Base-by-base conservation (phyloP, 2,329 filamentous ascomycete species). In the Apiospora hydei region DNA sequence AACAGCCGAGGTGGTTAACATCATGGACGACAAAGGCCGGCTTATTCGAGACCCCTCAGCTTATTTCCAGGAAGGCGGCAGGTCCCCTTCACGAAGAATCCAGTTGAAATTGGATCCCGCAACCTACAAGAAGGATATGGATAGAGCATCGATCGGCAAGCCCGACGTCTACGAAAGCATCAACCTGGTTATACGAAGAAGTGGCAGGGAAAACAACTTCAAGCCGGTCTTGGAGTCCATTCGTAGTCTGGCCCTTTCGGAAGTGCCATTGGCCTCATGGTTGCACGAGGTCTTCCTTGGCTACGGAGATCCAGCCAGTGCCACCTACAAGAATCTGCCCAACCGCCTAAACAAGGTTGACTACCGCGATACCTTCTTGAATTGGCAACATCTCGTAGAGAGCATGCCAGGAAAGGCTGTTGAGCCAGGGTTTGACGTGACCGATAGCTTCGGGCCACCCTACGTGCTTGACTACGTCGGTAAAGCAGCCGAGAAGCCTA, bases 201-300 rank as follows among this genome's bases (percentile, higher is more conserved):
- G 90, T 80, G 92, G 94, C 41, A 88, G 95, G 73, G 96, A 99
- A 82, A 99, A 99, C 84, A 99, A 99, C 82, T 99, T 99, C 86
- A 97, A 94, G 79, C 91, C 95, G 13, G 92, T 99, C 13, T 86
- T 99, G 47, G 94, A 98, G 77, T 98, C 95, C 0, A 97, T 99
- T 79, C 94, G 93, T 78, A 93, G 90, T 75, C 88, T 99, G 43
- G 93, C 94, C 1, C 86, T 97, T 46, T 95, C 95, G 0, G 94
- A 97, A 77, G 91, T 96, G 26, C 93, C 94, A 8, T 87, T 98
- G 70, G 95, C 96, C 18, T 89, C 92, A 2, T 99, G 96, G 96
- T 87, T 99, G 61, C 94, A 98, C 78, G 96, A 98, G 76, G 96
- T 98, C 13, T 99, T 98, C 81, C 85, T 99, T n/a, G 96, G 96